Conservation (phyloP, 106 monocot species). For the Chionographis japonica region DNA sequence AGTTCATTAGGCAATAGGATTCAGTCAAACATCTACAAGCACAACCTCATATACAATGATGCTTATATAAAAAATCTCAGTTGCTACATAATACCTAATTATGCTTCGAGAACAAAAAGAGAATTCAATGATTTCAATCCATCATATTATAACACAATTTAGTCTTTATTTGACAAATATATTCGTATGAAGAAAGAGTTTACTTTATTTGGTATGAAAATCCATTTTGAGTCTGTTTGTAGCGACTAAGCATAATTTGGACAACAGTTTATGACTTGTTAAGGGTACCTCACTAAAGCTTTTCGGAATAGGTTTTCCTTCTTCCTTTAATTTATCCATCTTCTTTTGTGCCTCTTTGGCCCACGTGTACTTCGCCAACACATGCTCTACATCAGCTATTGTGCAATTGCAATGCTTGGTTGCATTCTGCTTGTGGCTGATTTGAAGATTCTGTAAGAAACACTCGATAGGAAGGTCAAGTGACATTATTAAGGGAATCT, state of each 20-base stretch:
- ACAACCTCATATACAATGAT: too few relatives aligned
- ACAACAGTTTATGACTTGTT: neutral
- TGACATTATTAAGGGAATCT: neutral
- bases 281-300: constrained; percentile 70
- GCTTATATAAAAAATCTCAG: too few relatives aligned
- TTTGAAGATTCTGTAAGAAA: constrained; percentile 65
- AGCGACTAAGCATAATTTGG: too few relatives aligned
- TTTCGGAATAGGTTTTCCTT: constrained; percentile 90
- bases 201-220: neutral
- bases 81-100: too few relatives aligned
- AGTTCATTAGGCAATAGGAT: too few relatives aligned
- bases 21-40: too few relatives aligned
- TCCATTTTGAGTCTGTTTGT: neutral
- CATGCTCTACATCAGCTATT: constrained; percentile 82
- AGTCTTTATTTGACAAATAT: too few relatives aligned
- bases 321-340: constrained; percentile 83
- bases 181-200: neutral
- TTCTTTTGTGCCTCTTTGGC: constrained; percentile 93
- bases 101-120: too few relatives aligned
- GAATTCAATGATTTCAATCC: too few relatives aligned
- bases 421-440: constrained; percentile 78
- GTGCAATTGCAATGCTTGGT: constrained; percentile 89
- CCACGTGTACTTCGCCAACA: constrained; percentile 83
- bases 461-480: neutral
- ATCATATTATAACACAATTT: too few relatives aligned